phyloP scores from a whole-genome alignment of 768 basidiomycete genomes.

The Pulveroboletus sp. region DNA sequence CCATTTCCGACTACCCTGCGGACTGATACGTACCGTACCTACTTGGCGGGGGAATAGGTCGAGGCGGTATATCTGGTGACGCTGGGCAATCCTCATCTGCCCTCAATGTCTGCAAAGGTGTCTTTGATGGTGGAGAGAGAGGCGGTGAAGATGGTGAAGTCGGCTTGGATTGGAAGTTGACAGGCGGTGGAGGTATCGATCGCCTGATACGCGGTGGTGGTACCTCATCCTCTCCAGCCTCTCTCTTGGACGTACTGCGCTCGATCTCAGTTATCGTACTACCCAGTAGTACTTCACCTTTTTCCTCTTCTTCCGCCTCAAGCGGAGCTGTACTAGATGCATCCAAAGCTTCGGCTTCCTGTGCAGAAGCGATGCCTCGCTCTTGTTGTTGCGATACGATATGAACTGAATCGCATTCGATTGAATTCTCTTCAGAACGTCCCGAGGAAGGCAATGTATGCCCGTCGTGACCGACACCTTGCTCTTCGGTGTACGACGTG shows the following conservation, averaged over 20 bases:
- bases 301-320: not conserved
- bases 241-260: constrained; percentile 6
- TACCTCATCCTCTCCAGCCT: constrained; percentile 24
- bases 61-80: constrained; percentile 28
- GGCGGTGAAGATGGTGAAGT: constrained; percentile 14
- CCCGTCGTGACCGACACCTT: constrained; percentile 6
- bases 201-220: constrained; percentile 30
- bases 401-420: not conserved
- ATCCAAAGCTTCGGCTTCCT: not conserved
- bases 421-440: constrained; percentile 7
- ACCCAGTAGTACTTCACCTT: not conserved
- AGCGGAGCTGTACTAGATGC: not conserved
- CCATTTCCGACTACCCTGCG: not conserved
- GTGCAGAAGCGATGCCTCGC: constrained; percentile 1
- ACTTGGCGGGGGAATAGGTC: constrained; percentile 28
- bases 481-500: constrained; percentile 12
- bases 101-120: constrained; percentile 8
- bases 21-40: constrained; percentile 23
- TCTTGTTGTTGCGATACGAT: constrained; percentile 1
- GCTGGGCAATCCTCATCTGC: constrained; percentile 22
- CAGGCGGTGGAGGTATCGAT: constrained; percentile 32
- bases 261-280: constrained; percentile 2
- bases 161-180: constrained; percentile 22
- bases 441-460: not conserved
- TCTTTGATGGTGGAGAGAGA: constrained; percentile 12